Percentiles rank a stretch among this genome's conserved stretches.
Evolutionary conservation across 352 stramenopile species (phyloP).

Genomic region (Achlya hypogyna): DNA sequence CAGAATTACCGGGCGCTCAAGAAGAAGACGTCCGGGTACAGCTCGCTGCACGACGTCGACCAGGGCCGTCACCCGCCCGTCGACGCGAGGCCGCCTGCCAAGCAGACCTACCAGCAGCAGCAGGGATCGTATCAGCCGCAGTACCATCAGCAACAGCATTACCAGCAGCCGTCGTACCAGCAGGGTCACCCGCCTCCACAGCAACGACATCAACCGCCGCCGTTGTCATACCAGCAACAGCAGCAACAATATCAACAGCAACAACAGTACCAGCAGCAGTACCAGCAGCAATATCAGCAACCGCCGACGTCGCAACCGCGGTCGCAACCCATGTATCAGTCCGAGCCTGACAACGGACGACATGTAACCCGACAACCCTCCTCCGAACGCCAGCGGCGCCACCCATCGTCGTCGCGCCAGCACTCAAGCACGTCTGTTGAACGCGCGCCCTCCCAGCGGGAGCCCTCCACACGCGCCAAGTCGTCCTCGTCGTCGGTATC

Average conservation of each 20-base stretch:
- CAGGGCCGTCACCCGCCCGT: neutral
- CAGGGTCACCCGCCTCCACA: neutral
- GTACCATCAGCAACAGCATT: neutral
- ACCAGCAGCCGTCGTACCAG: neutral
- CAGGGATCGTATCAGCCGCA: neutral
- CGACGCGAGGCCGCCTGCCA: neutral
- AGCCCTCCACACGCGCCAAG: neutral
- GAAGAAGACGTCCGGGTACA: constrained; percentile 11
- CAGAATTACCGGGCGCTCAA: constrained; percentile 20
- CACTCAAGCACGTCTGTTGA: neutral
- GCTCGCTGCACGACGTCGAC: neutral
- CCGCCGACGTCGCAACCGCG: too few species aligned
- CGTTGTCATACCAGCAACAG: neutral
- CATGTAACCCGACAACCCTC: neutral
- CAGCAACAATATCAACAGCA: neutral
- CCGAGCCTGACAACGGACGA: too few species aligned
- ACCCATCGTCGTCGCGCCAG: neutral
- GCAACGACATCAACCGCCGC: neutral
- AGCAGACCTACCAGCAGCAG: too few species aligned
- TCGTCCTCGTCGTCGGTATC: neutral
- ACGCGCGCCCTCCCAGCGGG: neutral
- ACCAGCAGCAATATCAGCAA: constrained; percentile 6
- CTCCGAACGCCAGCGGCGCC: neutral
- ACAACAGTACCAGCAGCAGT: neutral
- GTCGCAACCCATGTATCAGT: too few species aligned